These are phyloP conservation scores for Fusarium verticillioides DNA, from an alignment of 2,329 filamentous ascomycete genomes.

Conservation along the genomic window DNA sequence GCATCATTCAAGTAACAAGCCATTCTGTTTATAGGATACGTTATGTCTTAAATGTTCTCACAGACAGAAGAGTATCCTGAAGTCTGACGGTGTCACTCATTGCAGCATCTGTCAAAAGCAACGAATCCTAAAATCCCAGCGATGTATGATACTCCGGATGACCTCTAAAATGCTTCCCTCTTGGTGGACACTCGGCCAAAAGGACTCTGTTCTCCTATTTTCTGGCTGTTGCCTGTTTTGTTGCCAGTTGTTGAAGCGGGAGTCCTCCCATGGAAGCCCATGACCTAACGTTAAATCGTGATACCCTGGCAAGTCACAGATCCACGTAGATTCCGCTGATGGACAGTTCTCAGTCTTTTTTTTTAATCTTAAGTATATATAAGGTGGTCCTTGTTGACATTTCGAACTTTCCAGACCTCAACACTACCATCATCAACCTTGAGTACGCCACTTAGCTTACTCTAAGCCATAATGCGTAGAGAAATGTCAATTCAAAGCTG, in stretches of 20 bases:
- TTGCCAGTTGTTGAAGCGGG: neutral
- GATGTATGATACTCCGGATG: neutral
- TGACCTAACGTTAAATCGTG: neutral
- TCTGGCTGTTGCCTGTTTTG: neutral
- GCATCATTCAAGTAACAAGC: neutral
- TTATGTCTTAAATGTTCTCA: neutral
- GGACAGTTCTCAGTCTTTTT: constrained; percentile 27
- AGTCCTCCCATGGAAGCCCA: constrained; percentile 20
- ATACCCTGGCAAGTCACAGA: constrained; percentile 47
- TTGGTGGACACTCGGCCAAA: neutral
- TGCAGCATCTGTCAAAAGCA: neutral
- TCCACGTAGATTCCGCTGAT: constrained; percentile 48
- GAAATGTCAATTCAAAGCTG: constrained; percentile 12
- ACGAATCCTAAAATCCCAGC: neutral
- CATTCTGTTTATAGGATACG: neutral
- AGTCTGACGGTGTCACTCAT: neutral
- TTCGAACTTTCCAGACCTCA: constrained; percentile 50
- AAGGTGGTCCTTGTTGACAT: constrained; percentile 7
- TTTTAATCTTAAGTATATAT: neutral
- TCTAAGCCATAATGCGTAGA: constrained; percentile 3
- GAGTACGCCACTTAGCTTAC: constrained; percentile 26
- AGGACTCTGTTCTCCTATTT: neutral
- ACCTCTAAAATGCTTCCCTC: neutral
- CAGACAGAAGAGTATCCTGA: neutral
- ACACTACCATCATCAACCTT: constrained; percentile 35